phyloP scores from a whole-genome alignment of 129 eudicot species.

The Scalesia atractyloides region DNA sequence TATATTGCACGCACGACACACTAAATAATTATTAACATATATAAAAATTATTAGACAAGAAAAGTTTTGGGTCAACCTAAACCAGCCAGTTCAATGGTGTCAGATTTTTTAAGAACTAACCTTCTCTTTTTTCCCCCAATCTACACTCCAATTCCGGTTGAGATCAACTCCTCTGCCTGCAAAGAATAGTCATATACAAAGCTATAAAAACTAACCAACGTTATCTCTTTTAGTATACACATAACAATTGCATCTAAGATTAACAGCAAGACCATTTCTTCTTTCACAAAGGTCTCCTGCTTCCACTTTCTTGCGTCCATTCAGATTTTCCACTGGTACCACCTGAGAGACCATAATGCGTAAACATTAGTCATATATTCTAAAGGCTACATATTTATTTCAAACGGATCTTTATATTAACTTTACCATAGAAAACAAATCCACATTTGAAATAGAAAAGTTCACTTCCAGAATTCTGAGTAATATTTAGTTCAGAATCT shows the following conservation, averaged over 20 bases:
- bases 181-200: conserved; percentile 36
- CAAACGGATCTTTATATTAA: conserved; percentile 15
- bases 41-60: neutral
- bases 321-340: conserved; percentile 91
- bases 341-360: conserved; percentile 43
- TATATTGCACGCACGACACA: neutral
- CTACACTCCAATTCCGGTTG: conserved; percentile 97
- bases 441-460: neutral
- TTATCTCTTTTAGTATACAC: neutral
- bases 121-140: conserved; percentile 99
- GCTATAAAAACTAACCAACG: conserved; percentile 13
- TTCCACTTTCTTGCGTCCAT: conserved; percentile 97
- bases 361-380: conserved; percentile 13
- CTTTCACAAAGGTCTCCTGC: conserved; percentile 98
- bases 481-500: neutral
- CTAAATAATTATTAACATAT: neutral
- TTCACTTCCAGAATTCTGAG: neutral
- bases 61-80: neutral
- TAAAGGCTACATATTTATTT: neutral
- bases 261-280: conserved; percentile 67
- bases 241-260: conserved; percentile 1
- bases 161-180: conserved; percentile 99
- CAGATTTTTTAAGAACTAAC: conserved; percentile 35
- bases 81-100: neutral
- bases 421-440: conserved; percentile 7